Base-by-base conservation (phyloP, 202 grass and related monocot species). In the Cymbopogon flexuosus region DNA sequence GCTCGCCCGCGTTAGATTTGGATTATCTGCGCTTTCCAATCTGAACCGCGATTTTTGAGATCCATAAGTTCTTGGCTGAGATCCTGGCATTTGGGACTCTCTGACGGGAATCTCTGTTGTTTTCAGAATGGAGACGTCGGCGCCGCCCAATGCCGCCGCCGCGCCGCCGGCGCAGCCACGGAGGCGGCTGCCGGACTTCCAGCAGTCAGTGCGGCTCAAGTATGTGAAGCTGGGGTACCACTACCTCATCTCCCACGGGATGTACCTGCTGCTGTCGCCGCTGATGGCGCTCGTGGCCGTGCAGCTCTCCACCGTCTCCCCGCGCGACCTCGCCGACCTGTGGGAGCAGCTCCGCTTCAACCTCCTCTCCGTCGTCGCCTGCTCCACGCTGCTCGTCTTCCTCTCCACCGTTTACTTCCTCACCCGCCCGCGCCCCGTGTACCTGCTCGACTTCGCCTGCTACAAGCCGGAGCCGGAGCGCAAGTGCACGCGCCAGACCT, bases 161-260 rank as follows among this genome's bases (percentile, higher is more conserved):
- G 42, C 63, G 5, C 29, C 72, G 12, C 34, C 77, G 37, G 10
- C 73, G 39, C 68, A 60, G 81, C 69, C 62, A 6, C 88, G 84
- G 13, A 87, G 73, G n/a, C 81, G 35, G 21, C 45, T 97, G 37
- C 95, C 95, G 24, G 92, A 94, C 56, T 94, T 98, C 88, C 93
- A 62, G 80, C 96, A 98, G 93, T 93, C 96, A 0, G 96, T 95
- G 39, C 82, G 90, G 74, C 96, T 98, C 73, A 98, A 98, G 73
- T 95, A 98, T 66, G 96, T 98, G 67, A 98, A 95, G 81, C 92
- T 98, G 22, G 96, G 92, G 37, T 98, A 98, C 90, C 96, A 88
- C 74, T 88, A 99, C 92, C 85, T 99, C 21, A 96, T 99, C 83
- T 91, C 92, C 83, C 90, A 96, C 87, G 93, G 87, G 39, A 99